phyloP scores from a whole-genome alignment of 208 protist genomes.

The Borovskyia barvae region DNA sequence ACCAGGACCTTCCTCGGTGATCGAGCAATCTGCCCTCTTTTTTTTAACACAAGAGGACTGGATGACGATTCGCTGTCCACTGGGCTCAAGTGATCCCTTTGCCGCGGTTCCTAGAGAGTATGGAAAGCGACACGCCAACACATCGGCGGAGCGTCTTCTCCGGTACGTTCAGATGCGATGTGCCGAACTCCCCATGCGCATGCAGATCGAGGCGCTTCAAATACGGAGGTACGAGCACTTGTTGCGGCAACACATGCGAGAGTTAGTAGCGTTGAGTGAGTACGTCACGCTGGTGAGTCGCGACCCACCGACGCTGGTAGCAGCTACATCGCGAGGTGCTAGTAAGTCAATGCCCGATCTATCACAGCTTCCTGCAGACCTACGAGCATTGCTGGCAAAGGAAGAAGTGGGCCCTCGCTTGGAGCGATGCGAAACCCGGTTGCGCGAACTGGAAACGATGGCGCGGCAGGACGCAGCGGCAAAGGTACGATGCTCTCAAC shows the following conservation, averaged over 20 bases:
- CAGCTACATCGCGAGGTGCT: neutral
- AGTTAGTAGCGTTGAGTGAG: constrained; percentile 66
- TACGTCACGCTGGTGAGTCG: constrained; percentile 28
- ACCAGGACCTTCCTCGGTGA: no score
- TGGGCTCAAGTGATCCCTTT: neutral
- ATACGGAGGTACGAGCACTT: constrained; percentile 62
- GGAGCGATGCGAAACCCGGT: constrained; percentile 24
- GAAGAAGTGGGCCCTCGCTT: constrained; percentile 23
- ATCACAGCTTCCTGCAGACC: constrained; percentile 15
- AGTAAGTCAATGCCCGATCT: neutral
- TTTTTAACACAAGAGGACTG: constrained; percentile 39
- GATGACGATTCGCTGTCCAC: constrained; percentile 25
- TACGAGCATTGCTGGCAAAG: constrained; percentile 12
- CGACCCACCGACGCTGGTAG: constrained; percentile 9
- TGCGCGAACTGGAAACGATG: constrained; percentile 36
- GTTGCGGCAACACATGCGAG: constrained; percentile 54
- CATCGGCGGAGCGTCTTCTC: no score
- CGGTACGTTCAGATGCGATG: constrained; percentile 39
- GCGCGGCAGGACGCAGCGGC: constrained; percentile 21
- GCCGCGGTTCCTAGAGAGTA: no score
- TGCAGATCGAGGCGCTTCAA: constrained; percentile 63
- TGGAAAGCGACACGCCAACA: no score
- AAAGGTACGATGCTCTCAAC: constrained; percentile 36
- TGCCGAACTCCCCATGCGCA: constrained; percentile 74
- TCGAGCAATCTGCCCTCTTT: no score